Conservation (phyloP, 1,284 basidiomycete genomes). For the Phellinidium pouzarii region DNA sequence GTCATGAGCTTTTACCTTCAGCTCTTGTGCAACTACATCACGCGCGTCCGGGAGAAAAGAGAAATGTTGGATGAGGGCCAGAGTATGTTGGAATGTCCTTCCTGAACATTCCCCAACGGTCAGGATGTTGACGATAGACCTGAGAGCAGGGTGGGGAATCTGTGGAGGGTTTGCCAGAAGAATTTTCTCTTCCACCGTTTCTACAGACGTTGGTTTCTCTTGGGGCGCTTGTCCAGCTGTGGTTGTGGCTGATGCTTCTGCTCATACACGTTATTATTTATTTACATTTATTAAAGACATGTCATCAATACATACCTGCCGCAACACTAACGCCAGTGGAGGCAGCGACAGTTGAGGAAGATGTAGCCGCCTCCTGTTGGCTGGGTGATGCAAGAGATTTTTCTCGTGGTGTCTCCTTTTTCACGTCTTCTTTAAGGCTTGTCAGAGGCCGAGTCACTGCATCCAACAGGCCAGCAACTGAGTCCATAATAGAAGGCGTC, state of each 20-base stretch:
- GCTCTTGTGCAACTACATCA: constrained; percentile 81
- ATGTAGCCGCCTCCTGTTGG: constrained; percentile 13
- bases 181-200: constrained; percentile 52
- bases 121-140: constrained; percentile 89
- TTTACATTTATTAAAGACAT: neutral
- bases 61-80: constrained; percentile 84
- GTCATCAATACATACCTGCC: constrained; percentile 11
- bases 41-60: constrained; percentile 83
- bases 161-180: constrained; percentile 70
- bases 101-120: constrained; percentile 94
- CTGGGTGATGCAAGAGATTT: neutral
- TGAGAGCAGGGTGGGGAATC: constrained; percentile 74
- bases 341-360: constrained; percentile 17
- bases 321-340: constrained; percentile 17
- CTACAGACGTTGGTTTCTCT: constrained; percentile 26
- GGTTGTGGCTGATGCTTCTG: constrained; percentile 15
- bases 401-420: constrained; percentile 25
- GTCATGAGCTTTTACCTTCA: constrained; percentile 78
- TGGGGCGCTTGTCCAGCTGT: constrained; percentile 28
- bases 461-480: constrained; percentile 79
- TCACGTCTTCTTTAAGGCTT: constrained; percentile 48
- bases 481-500: constrained; percentile 87
- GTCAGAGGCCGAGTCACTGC: constrained; percentile 79
- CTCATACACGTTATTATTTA: neutral
- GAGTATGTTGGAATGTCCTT: constrained; percentile 85